A percentile compares a stretch with the other conserved stretches of the same genome.
Conservation (phyloP, 495 filamentous ascomycete species). For the Hypoxylon perforatum region DNA sequence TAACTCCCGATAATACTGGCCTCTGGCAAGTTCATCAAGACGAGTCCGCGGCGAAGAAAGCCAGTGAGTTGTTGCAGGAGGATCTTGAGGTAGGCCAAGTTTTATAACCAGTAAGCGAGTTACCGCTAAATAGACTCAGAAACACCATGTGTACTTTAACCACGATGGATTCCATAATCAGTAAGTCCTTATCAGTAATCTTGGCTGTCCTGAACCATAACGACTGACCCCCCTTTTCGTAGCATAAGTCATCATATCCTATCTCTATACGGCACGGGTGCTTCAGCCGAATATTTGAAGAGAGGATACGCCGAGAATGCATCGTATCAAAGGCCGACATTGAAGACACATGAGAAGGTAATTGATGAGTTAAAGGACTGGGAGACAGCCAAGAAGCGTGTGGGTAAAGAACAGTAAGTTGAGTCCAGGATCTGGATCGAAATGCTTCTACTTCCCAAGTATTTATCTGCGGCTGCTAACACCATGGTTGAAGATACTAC, state of each 20-base stretch:
- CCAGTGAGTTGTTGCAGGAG: constrained; percentile 74
- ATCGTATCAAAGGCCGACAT: constrained; percentile 67
- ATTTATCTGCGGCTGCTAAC: constrained; percentile 47
- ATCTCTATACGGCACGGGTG: constrained; percentile 80
- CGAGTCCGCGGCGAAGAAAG: constrained; percentile 67
- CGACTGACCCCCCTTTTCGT: constrained; percentile 26
- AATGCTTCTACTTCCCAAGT: background rate
- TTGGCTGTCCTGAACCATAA: constrained; percentile 44
- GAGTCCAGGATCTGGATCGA: constrained; percentile 6
- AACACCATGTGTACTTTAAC: constrained; percentile 85
- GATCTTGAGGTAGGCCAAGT: constrained; percentile 66
- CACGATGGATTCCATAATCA: constrained; percentile 73
- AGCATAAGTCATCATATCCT: constrained; percentile 80
- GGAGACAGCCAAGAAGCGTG: constrained; percentile 60
- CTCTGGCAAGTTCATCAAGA: constrained; percentile 65
- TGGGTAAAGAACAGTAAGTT: constrained; percentile 55
- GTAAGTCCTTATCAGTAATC: constrained; percentile 35
- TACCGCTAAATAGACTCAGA: constrained; percentile 41
- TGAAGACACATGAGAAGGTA: constrained; percentile 53
- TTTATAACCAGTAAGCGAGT: background rate
- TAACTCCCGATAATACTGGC: constrained; percentile 67
- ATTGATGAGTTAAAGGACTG: constrained; percentile 65
- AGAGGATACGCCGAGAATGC: constrained; percentile 68
- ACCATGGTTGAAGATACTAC: constrained; percentile 64
- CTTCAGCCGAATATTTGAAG: constrained; percentile 65